These are phyloP conservation scores for Pichia sp. DNA, from an alignment of 1,139 yeast genomes.

Conservation along the genomic window DNA sequence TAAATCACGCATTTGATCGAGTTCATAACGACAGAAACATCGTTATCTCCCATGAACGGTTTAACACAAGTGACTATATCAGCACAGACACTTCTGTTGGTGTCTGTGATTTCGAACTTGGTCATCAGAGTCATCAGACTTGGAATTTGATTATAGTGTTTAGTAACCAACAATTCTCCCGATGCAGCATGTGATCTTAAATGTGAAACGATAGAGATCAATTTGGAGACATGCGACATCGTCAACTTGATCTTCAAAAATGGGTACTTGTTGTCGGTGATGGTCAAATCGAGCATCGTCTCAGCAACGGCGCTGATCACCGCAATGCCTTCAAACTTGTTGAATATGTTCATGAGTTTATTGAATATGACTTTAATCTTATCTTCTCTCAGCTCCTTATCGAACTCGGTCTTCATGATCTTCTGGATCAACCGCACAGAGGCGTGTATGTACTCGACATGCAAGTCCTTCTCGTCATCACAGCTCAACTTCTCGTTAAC, in stretches of 20 bases:
- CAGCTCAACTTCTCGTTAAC: conserved; percentile 3
- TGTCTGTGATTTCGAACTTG: not conserved
- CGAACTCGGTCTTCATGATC: not conserved
- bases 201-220: conserved; percentile 2
- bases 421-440: conserved; percentile 5
- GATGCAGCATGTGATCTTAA: not conserved
- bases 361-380: conserved; percentile 7
- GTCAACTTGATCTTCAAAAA: conserved; percentile 1
- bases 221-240: conserved; percentile 4
- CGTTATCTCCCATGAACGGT: conserved; percentile 1
- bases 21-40: conserved; percentile 9
- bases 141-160: not conserved
- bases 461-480: not conserved
- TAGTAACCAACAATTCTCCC: not conserved
- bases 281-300: conserved; percentile 1
- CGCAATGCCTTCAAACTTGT: not conserved
- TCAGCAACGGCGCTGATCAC: conserved; percentile 5
- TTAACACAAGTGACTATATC: conserved; percentile 11
- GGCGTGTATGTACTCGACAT: conserved; percentile 1
- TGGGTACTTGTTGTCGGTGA: conserved; percentile 7
- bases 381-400: conserved; percentile 4
- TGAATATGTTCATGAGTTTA: conserved; percentile 2
- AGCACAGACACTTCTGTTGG: not conserved
- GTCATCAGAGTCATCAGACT: conserved; percentile 6
- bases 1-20: conserved; percentile 12